Evolutionary conservation across 2,329 filamentous ascomycete species (phyloP).

Genomic region (Camptophora hylomeconis): DNA sequence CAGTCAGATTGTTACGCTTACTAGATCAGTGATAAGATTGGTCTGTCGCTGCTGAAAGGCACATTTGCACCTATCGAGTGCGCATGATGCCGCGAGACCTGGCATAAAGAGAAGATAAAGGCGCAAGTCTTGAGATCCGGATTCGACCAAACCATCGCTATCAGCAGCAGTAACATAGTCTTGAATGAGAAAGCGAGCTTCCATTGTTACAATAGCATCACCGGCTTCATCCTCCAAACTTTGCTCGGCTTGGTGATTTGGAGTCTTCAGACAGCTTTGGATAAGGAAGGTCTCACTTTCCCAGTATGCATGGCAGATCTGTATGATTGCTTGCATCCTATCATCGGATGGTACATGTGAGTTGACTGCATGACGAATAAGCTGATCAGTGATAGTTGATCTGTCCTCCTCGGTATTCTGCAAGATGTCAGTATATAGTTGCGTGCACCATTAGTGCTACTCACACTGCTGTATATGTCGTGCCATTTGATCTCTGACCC

Average conservation of each 20-base stretch:
- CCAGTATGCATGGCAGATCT: constrained; percentile 3
- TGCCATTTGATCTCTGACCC: no score
- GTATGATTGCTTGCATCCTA: constrained; percentile 2
- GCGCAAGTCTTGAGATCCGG: constrained; percentile 2
- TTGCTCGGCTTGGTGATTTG: no score
- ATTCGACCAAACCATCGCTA: not conserved
- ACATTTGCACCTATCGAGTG: constrained; percentile 1
- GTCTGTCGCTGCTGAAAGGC: not conserved
- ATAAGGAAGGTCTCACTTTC: constrained; percentile 3
- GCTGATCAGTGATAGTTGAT: constrained; percentile 1
- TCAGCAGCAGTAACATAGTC: constrained; percentile 2
- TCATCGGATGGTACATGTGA: constrained; percentile 1
- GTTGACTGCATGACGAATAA: constrained; percentile 1
- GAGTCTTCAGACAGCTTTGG: not conserved
- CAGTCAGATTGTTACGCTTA: not conserved
- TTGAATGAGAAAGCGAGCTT: constrained; percentile 2
- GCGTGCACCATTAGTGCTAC: no score
- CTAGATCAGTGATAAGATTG: not conserved
- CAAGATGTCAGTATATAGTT: no score
- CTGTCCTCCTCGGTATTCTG: not conserved
- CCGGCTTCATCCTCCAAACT: not conserved
- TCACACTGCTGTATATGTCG: no score
- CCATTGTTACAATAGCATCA: constrained; percentile 1
- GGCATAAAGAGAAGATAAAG: constrained; percentile 3
- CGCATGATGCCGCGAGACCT: constrained; percentile 1